phyloP scores from a whole-genome alignment of 805 yeast species.

The Metschnikowia kofuensis region DNA sequence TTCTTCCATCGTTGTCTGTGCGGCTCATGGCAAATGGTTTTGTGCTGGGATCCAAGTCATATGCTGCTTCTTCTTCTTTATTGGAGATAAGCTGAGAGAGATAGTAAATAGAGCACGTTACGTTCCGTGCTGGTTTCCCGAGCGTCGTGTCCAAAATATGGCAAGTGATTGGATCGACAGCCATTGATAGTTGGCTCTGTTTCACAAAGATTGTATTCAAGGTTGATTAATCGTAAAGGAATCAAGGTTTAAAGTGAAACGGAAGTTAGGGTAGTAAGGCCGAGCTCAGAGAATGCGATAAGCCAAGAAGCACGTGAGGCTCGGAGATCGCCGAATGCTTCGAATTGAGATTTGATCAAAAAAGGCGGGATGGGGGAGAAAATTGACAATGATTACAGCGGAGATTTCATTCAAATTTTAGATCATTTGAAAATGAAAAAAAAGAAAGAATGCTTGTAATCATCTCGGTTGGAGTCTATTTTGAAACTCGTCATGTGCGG shows the following conservation, averaged over 20 bases:
- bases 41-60: slow-evolving; percentile 19
- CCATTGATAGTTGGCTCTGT: slow-evolving; percentile 13
- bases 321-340: neutral
- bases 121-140: slow-evolving; percentile 80
- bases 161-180: slow-evolving; percentile 70
- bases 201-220: neutral
- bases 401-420: no score
- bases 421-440: no score
- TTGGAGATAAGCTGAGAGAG: slow-evolving; percentile 25
- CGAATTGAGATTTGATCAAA: neutral
- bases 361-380: no score
- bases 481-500: no score
- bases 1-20: slow-evolving; percentile 82
- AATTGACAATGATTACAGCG: no score
- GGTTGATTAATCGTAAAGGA: no score
- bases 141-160: slow-evolving; percentile 82
- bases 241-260: no score
- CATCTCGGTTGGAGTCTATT: no score
- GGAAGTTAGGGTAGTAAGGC: no score
- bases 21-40: slow-evolving; percentile 61
- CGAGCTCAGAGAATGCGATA: neutral
- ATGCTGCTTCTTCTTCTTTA: slow-evolving; percentile 26
- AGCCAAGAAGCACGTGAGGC: neutral
- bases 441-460: no score
- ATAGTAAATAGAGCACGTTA: slow-evolving; percentile 60